Evolutionary conservation across 2,329 filamentous ascomycete genomes (phyloP), one percentile per base, ranked within the genome.

Genomic region (Eutypella sp.): DNA sequence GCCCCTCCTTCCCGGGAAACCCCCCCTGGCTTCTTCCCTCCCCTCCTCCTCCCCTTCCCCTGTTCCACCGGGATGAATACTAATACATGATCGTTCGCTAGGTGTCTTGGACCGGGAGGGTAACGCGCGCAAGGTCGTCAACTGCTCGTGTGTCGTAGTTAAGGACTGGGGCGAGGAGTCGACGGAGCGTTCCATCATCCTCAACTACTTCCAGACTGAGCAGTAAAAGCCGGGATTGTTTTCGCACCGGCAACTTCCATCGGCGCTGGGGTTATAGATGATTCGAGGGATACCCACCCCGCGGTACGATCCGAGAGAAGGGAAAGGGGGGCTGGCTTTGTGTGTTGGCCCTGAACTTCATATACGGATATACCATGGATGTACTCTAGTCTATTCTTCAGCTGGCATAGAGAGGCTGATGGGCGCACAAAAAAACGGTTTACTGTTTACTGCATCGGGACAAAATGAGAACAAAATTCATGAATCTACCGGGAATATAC

Each of bases 81-180:
- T n/a, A n/a, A n/a, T n/a, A n/a, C n/a, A n/a, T n/a, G n/a, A n/a
- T n/a, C n/a, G n/a, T n/a, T n/a, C n/a, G n/a, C n/a, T 3, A 96
- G 92, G 92, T 79, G 91, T 96, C 64, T 85, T 99, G 67, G 93
- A 99, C 81, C 92, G 93, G 70, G 93, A 99, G 79, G 93, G 93
- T 66, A 99, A 99, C 77, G 90, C 93, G 67, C 89, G 93, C 77
- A 99, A 99, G 87, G 92, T 99, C 63, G 93, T 99, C 80, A 99
- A 99, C 88, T 99, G 93, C 90, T 97, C 92, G 69, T 97, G 93
- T 82, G 93, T 99, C 67, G 93, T 99, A 55, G 93, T 99, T 68
- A 92, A 93, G 81, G 91, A 99, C 76, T 99, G 93, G 93, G 93
- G 93, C 83, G 93, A 97, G 84, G 93, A 99, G 82, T 95, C 88